Conservation (phyloP, 2,329 filamentous ascomycete genomes). For the Hortaea sp. region DNA sequence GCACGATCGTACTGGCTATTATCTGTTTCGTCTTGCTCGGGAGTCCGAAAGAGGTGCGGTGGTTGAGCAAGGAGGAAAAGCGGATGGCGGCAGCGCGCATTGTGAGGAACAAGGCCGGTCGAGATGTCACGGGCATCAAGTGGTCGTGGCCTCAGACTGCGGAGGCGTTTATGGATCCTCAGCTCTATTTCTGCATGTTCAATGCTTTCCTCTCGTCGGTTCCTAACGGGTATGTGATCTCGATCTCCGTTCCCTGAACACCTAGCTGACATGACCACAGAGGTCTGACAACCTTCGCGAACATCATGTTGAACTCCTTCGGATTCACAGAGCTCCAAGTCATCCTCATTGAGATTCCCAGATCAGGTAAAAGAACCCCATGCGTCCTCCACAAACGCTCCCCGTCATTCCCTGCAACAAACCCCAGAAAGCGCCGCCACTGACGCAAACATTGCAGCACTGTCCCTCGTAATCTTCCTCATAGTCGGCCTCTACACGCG, state of each 20-base stretch:
- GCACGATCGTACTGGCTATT: slow-evolving; percentile 16
- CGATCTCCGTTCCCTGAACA: no score
- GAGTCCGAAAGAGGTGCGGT: slow-evolving; percentile 20
- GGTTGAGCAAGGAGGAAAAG: slow-evolving; percentile 18
- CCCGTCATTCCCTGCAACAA: neutral
- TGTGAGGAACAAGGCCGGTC: slow-evolving; percentile 20
- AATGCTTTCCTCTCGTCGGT: slow-evolving; percentile 20
- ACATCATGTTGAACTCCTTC: slow-evolving; percentile 17
- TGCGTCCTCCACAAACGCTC: neutral
- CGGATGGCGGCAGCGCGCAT: slow-evolving; percentile 21
- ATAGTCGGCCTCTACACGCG: slow-evolving; percentile 24
- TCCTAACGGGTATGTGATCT: slow-evolving; percentile 13
- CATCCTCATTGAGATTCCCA: slow-evolving; percentile 25
- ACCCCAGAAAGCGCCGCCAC: neutral
- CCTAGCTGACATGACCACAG: slow-evolving; percentile 5
- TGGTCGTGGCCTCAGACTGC: slow-evolving; percentile 20
- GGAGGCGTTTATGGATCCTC: slow-evolving; percentile 20
- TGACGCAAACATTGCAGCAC: slow-evolving; percentile 7
- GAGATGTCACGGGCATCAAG: slow-evolving; percentile 20
- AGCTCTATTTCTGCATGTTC: slow-evolving; percentile 19
- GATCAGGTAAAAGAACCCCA: slow-evolving; percentile 10
- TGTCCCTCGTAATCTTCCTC: slow-evolving; percentile 24
- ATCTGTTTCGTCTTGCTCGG: slow-evolving; percentile 21
- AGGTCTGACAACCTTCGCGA: slow-evolving; percentile 17
- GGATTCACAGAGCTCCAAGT: slow-evolving; percentile 24